phyloP scores from a whole-genome alignment of 371 early-diverging fungal genomes.

The Choanephora cucurbitarum region DNA sequence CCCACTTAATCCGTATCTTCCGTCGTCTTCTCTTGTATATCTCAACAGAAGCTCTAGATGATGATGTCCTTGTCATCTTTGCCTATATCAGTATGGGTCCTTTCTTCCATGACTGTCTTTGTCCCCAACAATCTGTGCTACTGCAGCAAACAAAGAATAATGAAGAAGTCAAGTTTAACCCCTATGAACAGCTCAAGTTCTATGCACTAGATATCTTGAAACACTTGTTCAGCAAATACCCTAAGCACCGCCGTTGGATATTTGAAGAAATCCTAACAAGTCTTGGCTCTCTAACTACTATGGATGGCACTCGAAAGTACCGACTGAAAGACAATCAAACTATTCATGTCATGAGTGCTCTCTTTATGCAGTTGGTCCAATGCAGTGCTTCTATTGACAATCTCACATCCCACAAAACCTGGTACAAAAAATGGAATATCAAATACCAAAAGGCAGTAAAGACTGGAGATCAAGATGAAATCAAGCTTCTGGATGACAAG shows the following conservation, averaged over 20 bases:
- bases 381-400: conserved; percentile 52
- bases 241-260: conserved; percentile 75
- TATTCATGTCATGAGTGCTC: conserved; percentile 77
- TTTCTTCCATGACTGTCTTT: conserved; percentile 42
- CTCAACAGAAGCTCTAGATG: conserved; percentile 34
- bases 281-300: conserved; percentile 62
- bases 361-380: conserved; percentile 84
- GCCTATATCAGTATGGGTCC: conserved; percentile 43
- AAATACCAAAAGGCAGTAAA: conserved; percentile 34
- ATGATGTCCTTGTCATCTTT: conserved; percentile 36
- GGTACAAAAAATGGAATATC: conserved; percentile 38
- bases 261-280: conserved; percentile 82
- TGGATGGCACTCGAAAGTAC: conserved; percentile 57
- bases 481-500: conserved; percentile 22
- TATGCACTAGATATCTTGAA: conserved; percentile 50
- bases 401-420: conserved; percentile 22
- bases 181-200: conserved; percentile 52
- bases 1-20: conserved; percentile 30
- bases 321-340: conserved; percentile 65
- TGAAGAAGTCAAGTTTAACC: conserved; percentile 30
- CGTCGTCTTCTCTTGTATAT: conserved; percentile 24
- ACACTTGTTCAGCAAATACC: conserved; percentile 62
- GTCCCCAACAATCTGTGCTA: conserved; percentile 19
- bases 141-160: neutral
- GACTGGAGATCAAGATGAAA: conserved; percentile 27